Percentiles rank a stretch among this genome's conserved stretches.
phyloP scores from a whole-genome alignment of 2,329 filamentous ascomycete genomes.

The Pseudogymnoascus pannorum region DNA sequence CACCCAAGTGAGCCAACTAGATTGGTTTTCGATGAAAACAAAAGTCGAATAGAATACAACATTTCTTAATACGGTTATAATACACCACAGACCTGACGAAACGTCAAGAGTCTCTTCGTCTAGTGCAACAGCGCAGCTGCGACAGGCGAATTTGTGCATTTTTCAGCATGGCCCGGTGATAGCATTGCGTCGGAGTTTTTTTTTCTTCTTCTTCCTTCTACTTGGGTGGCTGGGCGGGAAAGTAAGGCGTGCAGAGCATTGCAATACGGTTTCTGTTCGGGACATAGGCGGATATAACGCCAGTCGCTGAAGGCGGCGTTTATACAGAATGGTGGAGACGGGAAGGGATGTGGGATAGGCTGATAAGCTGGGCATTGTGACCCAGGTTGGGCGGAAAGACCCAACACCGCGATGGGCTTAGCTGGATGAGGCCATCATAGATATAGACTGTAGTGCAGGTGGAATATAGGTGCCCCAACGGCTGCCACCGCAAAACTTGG shows the following conservation, averaged over 20 bases:
- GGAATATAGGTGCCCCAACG: conserved; percentile 8
- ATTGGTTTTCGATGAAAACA: not conserved
- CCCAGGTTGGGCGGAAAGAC: not conserved
- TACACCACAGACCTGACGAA: not conserved
- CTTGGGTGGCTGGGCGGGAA: not conserved
- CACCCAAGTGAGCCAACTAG: not conserved
- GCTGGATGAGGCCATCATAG: not conserved
- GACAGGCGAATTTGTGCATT: not conserved
- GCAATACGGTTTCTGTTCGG: not conserved
- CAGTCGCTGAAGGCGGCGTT: not conserved
- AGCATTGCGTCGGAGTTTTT: conserved; percentile 6
- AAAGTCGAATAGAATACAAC: conserved; percentile 7
- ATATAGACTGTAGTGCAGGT: conserved; percentile 9
- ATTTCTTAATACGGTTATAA: conserved; percentile 4
- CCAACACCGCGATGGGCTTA: not conserved
- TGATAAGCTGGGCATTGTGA: not conserved
- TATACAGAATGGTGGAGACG: not conserved
- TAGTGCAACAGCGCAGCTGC: not conserved
- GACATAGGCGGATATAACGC: conserved; percentile 4
- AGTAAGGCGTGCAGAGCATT: not conserved
- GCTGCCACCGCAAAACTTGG: not conserved
- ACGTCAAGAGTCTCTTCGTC: not conserved
- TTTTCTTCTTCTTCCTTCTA: not conserved
- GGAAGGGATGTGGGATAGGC: not conserved
- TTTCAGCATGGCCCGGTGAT: conserved; percentile 8